A percentile compares a stretch with the other conserved stretches of the same genome.
Evolutionary conservation across 1,284 basidiomycete species (phyloP).

Genomic region (Anthracocystis walkeri): DNA sequence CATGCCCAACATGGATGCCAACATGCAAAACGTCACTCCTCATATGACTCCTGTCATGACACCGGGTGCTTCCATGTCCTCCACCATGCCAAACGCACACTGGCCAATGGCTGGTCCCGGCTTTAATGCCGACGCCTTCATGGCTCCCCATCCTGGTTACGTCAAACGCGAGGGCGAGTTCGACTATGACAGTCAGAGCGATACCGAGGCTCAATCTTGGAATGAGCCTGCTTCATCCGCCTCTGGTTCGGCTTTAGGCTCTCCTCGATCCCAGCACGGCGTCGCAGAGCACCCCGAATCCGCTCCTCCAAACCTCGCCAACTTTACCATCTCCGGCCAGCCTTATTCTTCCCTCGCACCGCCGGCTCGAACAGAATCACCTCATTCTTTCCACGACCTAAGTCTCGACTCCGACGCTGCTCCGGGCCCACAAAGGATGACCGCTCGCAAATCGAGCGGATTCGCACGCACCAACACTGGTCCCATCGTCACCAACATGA

Average conservation of each 20-base stretch:
- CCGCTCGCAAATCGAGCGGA: constrained; percentile 39
- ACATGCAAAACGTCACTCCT: constrained; percentile 28
- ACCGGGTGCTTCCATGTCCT: constrained; percentile 14
- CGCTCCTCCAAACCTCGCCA: constrained; percentile 37
- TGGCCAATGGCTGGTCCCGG: constrained; percentile 37
- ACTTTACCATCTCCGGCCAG: constrained; percentile 33
- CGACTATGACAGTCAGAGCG: constrained; percentile 52
- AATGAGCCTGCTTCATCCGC: constrained; percentile 37
- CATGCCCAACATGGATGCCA: constrained; percentile 20
- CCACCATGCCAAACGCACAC: constrained; percentile 19
- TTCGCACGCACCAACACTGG: constrained; percentile 53
- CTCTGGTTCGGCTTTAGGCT: constrained; percentile 33
- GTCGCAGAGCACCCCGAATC: constrained; percentile 30
- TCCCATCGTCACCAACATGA: constrained; percentile 55
- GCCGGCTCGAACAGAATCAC: constrained; percentile 48
- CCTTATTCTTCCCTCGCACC: constrained; percentile 20
- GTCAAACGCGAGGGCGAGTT: constrained; percentile 39
- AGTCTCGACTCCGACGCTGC: constrained; percentile 37
- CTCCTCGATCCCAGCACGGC: constrained; percentile 37
- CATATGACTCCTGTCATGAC: constrained; percentile 17
- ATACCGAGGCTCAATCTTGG: constrained; percentile 43
- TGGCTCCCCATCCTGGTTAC: constrained; percentile 32
- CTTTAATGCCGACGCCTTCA: constrained; percentile 29
- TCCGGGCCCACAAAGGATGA: constrained; percentile 34
- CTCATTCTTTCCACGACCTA: constrained; percentile 41